Percentiles rank a stretch among this genome's conserved stretches.
These are phyloP conservation scores for Lasiodiplodia citricola DNA, from an alignment of 2,329 filamentous ascomycete genomes.

Conservation along the genomic window DNA sequence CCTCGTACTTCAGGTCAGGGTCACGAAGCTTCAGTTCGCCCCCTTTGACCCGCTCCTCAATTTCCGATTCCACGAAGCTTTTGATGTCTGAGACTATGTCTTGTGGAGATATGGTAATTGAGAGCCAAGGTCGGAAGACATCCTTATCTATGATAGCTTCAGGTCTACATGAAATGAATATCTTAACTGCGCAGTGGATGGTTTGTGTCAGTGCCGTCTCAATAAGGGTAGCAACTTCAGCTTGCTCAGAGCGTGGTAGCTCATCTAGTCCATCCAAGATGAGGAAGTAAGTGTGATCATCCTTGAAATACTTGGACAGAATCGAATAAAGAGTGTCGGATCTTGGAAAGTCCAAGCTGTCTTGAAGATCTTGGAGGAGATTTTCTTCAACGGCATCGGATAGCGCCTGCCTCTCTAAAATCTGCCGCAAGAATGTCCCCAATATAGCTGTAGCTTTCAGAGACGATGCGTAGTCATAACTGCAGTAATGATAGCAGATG, in stretches of 20 bases:
- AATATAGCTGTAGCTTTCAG: constrained; percentile 28
- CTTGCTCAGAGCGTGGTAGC: constrained; percentile 17
- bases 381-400: constrained; percentile 27
- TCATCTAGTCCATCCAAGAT: constrained; percentile 33
- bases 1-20: constrained; percentile 27
- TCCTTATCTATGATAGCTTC: constrained; percentile 28
- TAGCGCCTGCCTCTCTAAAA: constrained; percentile 20
- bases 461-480: constrained; percentile 29
- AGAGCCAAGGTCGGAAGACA: constrained; percentile 6
- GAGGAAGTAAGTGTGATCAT: constrained; percentile 22
- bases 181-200: constrained; percentile 4
- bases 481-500: constrained; percentile 32
- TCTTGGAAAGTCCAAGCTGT: neutral
- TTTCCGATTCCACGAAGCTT: constrained; percentile 25
- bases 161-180: constrained; percentile 31
- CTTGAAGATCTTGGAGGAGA: neutral
- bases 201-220: neutral
- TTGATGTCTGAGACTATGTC: constrained; percentile 26
- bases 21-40: constrained; percentile 25
- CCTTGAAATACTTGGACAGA: constrained; percentile 1
- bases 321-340: neutral
- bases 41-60: constrained; percentile 15
- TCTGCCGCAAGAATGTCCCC: constrained; percentile 30
- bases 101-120: constrained; percentile 22
- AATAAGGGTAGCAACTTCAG: constrained; percentile 15